Conservation (phyloP, 768 basidiomycete species). For the Boletus bicolor region DNA sequence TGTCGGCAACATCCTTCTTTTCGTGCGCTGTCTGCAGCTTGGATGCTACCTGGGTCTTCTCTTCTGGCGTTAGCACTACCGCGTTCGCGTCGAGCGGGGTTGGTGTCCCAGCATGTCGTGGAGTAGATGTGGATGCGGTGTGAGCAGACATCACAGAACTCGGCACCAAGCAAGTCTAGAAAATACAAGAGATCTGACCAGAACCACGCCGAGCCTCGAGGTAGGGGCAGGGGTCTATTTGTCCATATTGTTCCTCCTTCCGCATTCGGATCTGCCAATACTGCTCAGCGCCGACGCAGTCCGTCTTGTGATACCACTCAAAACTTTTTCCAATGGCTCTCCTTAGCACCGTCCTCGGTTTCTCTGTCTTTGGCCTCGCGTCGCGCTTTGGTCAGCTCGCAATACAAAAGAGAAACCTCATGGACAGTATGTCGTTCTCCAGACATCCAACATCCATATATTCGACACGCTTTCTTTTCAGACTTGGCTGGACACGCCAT, state of each 20-base stretch:
- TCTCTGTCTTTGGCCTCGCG: conserved; percentile 79
- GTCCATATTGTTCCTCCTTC: conserved; percentile 22
- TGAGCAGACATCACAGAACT: conserved; percentile 17
- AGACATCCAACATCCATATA: neutral
- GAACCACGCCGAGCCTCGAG: neutral
- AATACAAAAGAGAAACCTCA: conserved; percentile 75
- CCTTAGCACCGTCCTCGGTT: conserved; percentile 68
- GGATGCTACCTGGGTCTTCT: conserved; percentile 32
- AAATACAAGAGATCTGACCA: neutral
- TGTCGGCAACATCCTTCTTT: conserved; percentile 65
- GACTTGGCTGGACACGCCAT: conserved; percentile 72
- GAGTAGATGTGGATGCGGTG: conserved; percentile 1
- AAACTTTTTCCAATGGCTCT: conserved; percentile 49
- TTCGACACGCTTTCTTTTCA: conserved; percentile 27
- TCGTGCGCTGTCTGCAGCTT: conserved; percentile 63
- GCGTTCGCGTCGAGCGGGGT: conserved; percentile 22
- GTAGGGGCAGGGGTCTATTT: conserved; percentile 16
- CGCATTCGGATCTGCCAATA: conserved; percentile 1
- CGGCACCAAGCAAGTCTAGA: neutral
- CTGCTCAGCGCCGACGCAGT: conserved; percentile 3
- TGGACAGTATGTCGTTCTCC: conserved; percentile 61
- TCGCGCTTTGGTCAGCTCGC: conserved; percentile 84
- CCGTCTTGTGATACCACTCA: neutral
- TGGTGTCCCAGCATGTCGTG: neutral
- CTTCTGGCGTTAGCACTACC: conserved; percentile 15